Base-by-base conservation (phyloP, 108 stramenopile genomes). In the Pinguiococcus pyrenoidosus region DNA sequence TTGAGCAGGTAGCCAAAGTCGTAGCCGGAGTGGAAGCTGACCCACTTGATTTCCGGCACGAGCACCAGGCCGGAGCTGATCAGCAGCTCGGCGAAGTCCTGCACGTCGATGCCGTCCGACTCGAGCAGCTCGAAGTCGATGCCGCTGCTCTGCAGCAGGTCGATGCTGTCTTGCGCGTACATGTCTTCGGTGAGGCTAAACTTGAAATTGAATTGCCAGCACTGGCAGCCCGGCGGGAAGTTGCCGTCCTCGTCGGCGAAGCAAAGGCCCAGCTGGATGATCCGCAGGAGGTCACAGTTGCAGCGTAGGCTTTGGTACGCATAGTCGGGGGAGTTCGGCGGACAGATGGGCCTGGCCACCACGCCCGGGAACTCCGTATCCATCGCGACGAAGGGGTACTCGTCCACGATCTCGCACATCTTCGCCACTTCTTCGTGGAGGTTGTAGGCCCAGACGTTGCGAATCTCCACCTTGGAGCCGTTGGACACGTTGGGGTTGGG, bases 201-300 rank as follows among this genome's bases (percentile, higher is more conserved):
- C 45, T 76, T 68, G 63, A 99, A 96, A 72, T 99, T 96, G 73
- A 99, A 94, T 68, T 99, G 97, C 93, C 92, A 99, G 62, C 85
- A 89, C 37, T 85, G 84, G 77, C 91, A 93, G 43, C 79, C 83
- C 37, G 65, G 69, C 44, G 74, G 80, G 46, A 79, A 77, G 54
- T 94, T 89, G 26, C 96, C 96, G 37, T 90, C 46, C 32, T 74
- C 85, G 57, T 96, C 92, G 21, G 84, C 82, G 51, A 99, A 91
- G 10, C 77, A 64, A 18, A 99, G 49, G 24, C 97, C 97, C 3
- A 99, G 74, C 54, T 99, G 94, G 62, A 99, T 96, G 41, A 99
- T 88, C 63, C 21, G 16, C 40, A 99, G 69, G 36, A 99, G 55
- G 64, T 99, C 97, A 34, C 94, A 92, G 65, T 99, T 99, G 72